Conservation (phyloP, 441 rosid species). For the Viola pubescens region DNA sequence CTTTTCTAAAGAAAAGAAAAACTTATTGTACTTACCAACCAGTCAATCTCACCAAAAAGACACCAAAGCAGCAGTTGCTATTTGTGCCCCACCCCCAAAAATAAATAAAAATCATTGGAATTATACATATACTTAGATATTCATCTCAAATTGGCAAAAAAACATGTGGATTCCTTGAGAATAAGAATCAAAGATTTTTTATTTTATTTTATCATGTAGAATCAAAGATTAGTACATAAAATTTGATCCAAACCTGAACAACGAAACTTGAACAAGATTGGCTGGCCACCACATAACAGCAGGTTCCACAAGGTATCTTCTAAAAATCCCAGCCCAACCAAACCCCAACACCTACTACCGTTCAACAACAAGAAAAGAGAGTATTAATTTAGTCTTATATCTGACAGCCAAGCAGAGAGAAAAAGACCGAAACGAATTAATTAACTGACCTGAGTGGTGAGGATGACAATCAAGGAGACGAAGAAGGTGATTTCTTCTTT, state of each 20-base stretch:
- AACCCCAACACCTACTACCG: constrained; percentile 92
- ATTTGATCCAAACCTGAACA: constrained; percentile 81
- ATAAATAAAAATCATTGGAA: too few relatives aligned
- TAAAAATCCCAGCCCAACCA: constrained; percentile 95
- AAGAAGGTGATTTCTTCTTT: constrained; percentile 66
- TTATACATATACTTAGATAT: neutral
- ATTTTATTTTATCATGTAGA: too few relatives aligned
- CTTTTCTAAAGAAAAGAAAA: neutral
- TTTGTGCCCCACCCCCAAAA: too few relatives aligned
- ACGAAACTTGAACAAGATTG: constrained; percentile 88
- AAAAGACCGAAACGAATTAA: too few relatives aligned
- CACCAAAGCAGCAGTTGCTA: neutral
- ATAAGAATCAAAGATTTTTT: neutral
- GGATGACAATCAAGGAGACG: constrained; percentile 65
- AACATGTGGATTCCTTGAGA: too few relatives aligned
- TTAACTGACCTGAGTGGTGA: constrained; percentile 69
- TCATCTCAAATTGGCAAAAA: neutral
- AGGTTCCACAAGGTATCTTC: constrained; percentile 80
- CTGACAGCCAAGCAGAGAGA: neutral
- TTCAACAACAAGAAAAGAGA: constrained; percentile 20
- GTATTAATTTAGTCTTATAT: neutral
- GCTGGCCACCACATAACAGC: constrained; percentile 99
- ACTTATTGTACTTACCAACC: neutral
- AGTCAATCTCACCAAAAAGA: neutral
- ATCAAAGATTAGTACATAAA: too few relatives aligned